Base-by-base conservation (phyloP, 2,329 filamentous ascomycete genomes). In the Stemphylium beticola region DNA sequence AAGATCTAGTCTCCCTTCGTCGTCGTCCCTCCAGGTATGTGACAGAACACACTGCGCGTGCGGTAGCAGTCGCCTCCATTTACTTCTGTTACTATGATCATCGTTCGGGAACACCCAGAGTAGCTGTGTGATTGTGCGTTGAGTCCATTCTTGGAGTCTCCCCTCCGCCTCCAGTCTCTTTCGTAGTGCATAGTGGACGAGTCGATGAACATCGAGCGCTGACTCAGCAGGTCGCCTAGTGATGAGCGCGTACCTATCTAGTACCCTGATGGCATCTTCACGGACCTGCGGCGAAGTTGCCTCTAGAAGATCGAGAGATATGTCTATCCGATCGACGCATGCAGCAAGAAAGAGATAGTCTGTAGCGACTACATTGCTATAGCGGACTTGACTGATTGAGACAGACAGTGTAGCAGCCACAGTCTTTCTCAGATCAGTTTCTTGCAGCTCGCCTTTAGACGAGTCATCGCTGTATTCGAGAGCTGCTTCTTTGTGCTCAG, bases 281-380 rank as follows among this genome's bases (percentile, higher is more conserved):
- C n/a, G n/a, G n/a, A n/a, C n/a, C n/a, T n/a, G n/a, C n/a, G n/a
- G n/a, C n/a, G n/a, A 55, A 15, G 51, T 36, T 53, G 55, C 33
- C 34, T 55, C 43, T 12, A 66, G 56, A 53, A 67, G 49, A 40
- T 58, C 53, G 22, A 60, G 57, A 46, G 50, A 49, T 14, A 66
- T 60, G 44, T 61, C 58, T 45, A 61, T 66, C 49, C 31, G 53
- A 22, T 62, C 49, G n/a, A 82, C 74, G 18, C 65, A 75, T 1
- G 75, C 75, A 14, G 78, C 70, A 40, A 79, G 77, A 0, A 65
- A 71, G 0, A 82, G 64, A 32, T 78, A 52, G 0, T 73, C 49
- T 29, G 73, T 74, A 2, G 78, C 78, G 3, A 59, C 32, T 1
- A 42, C 4, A 38, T 77, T 58, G 1, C 75, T 29, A 15, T 24